Percentiles rank a stretch among this genome's conserved stretches.
These are phyloP conservation scores for Eutypella sp. DNA, from an alignment of 2,329 filamentous ascomycete species.

Conservation along the genomic window DNA sequence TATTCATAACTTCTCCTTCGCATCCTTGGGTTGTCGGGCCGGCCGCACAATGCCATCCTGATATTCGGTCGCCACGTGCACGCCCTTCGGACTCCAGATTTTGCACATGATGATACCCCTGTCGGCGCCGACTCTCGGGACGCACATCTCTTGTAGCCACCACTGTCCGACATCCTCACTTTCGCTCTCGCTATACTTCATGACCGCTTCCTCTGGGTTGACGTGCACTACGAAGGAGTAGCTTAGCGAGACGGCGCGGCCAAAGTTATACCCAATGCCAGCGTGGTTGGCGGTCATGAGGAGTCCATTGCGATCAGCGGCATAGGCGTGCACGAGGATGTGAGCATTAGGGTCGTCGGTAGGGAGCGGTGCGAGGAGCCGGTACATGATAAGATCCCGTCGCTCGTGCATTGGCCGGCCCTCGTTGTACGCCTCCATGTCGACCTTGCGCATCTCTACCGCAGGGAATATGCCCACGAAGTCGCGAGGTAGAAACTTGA, in stretches of 20 bases:
- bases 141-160: conserved; percentile 51
- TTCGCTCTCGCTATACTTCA: conserved; percentile 32
- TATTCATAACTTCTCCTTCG: conserved; percentile 20
- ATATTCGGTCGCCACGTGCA: conserved; percentile 50
- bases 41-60: conserved; percentile 45
- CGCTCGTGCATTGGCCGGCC: conserved; percentile 37
- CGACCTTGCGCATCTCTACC: conserved; percentile 51
- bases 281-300: conserved; percentile 47
- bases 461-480: conserved; percentile 42
- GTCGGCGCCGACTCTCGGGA: conserved; percentile 42
- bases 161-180: no score
- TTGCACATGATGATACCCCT: conserved; percentile 43
- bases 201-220: conserved; percentile 42
- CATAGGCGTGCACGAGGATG: conserved; percentile 45
- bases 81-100: conserved; percentile 49
- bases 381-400: conserved; percentile 46
- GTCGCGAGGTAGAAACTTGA: conserved; percentile 30
- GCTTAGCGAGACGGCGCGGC: conserved; percentile 40
- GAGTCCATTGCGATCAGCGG: conserved; percentile 49
- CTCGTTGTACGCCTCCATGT: conserved; percentile 42
- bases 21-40: conserved; percentile 14
- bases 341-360: conserved; percentile 38
- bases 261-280: conserved; percentile 39
- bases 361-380: conserved; percentile 39
- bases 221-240: conserved; percentile 50